Evolutionary conservation across 306 rosid genomes (phyloP).

Genomic region (Clitoria ternatea): DNA sequence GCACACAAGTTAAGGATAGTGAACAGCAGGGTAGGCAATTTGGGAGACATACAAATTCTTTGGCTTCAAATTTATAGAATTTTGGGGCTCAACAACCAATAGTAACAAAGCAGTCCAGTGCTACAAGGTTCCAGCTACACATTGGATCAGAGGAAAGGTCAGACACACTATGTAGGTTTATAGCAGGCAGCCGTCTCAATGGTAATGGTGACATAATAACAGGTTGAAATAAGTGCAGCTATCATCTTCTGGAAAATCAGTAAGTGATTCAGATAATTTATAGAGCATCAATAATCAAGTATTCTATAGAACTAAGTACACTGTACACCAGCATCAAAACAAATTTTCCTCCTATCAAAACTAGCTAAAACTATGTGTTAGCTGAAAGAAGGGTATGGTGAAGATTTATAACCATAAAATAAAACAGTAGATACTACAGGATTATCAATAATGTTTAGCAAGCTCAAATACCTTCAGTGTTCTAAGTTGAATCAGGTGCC

Average conservation of each 20-base stretch:
- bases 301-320: background rate
- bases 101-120: background rate
- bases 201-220: background rate
- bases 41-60: background rate
- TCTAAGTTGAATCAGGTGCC: slow-evolving; percentile 95
- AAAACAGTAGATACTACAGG: slow-evolving; percentile 3
- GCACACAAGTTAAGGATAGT: background rate
- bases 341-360: background rate
- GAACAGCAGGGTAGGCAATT: background rate
- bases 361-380: background rate
- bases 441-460: background rate
- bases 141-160: background rate
- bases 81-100: background rate
- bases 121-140: background rate
- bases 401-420: background rate
- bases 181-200: background rate
- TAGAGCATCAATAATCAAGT: background rate
- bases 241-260: background rate
- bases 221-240: background rate
- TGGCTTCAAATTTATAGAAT: background rate
- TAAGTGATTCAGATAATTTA: background rate
- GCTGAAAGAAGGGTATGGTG: background rate
- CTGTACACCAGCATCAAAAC: background rate
- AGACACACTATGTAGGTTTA: background rate
- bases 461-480: slow-evolving; percentile 73